Conservation (phyloP, 2,329 filamentous ascomycete genomes). For the Lasiodiplodia sp. region DNA sequence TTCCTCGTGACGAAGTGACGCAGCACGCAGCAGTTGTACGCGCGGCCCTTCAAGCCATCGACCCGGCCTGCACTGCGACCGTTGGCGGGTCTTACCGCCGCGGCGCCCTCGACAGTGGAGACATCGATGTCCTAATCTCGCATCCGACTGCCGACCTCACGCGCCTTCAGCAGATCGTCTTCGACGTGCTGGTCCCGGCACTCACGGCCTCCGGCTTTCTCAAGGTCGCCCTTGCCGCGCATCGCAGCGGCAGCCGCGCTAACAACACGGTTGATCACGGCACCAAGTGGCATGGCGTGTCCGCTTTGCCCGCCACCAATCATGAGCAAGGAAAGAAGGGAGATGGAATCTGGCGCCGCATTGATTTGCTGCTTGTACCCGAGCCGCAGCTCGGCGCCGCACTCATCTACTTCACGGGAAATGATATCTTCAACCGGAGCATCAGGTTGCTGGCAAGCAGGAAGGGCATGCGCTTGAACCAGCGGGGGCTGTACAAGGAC, state of each 20-base stretch:
- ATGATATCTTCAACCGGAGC: constrained; percentile 92
- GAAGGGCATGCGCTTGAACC: constrained; percentile 85
- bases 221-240: constrained; percentile 70
- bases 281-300: constrained; percentile 90
- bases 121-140: constrained; percentile 87
- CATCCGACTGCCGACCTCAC: constrained; percentile 64
- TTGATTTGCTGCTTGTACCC: constrained; percentile 86
- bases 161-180: constrained; percentile 64
- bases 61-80: constrained; percentile 71
- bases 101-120: constrained; percentile 75
- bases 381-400: constrained; percentile 81
- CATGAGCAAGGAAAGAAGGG: constrained; percentile 30
- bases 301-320: constrained; percentile 65
- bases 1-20: constrained; percentile 78
- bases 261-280: constrained; percentile 57
- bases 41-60: constrained; percentile 64
- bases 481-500: constrained; percentile 77
- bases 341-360: constrained; percentile 71
- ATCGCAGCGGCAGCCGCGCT: constrained; percentile 48
- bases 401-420: constrained; percentile 93
- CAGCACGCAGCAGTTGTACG: constrained; percentile 72
- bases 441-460: constrained; percentile 79
- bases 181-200: constrained; percentile 67
- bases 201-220: constrained; percentile 72
- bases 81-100: constrained; percentile 86